These are phyloP conservation scores for Dendrobium officinale DNA, from an alignment of 106 monocot species.

Conservation along the genomic window DNA sequence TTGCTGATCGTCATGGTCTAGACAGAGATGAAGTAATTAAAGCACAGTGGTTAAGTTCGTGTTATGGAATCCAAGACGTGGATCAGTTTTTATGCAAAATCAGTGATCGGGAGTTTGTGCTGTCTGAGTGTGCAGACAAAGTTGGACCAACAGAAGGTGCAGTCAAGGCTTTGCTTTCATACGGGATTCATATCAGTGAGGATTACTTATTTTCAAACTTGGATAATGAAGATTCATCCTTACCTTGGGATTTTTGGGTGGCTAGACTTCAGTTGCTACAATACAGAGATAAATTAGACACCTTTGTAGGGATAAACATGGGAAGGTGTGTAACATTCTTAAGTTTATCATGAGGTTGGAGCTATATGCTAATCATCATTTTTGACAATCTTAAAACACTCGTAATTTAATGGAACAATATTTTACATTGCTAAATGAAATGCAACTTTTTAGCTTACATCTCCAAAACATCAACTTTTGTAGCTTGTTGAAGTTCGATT, in stretches of 20 bases:
- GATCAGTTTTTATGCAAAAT: conserved; percentile 58
- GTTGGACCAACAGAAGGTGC: conserved; percentile 59
- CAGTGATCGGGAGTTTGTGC: conserved; percentile 61
- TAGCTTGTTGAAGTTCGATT: background rate
- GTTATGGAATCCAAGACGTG: conserved; percentile 42
- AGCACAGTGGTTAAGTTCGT: conserved; percentile 69
- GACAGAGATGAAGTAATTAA: conserved; percentile 79
- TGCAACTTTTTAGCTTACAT: background rate
- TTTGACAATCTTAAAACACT: background rate
- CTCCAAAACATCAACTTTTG: background rate
- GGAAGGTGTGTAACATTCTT: conserved; percentile 54
- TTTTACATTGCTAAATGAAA: background rate
- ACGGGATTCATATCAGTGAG: conserved; percentile 71
- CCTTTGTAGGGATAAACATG: conserved; percentile 92
- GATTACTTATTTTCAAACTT: conserved; percentile 44
- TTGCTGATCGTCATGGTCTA: conserved; percentile 48
- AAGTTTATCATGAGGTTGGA: background rate
- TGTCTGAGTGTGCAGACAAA: conserved; percentile 71
- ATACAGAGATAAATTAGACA: conserved; percentile 73
- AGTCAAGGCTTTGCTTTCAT: conserved; percentile 63
- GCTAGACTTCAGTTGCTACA: conserved; percentile 71
- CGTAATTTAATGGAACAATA: background rate
- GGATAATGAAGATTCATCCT: conserved; percentile 23
- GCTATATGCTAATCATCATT: background rate
- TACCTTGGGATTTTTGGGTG: conserved; percentile 48